Conservation (phyloP, 805 yeast genomes). For the Ogataea trehaloabstinens region DNA sequence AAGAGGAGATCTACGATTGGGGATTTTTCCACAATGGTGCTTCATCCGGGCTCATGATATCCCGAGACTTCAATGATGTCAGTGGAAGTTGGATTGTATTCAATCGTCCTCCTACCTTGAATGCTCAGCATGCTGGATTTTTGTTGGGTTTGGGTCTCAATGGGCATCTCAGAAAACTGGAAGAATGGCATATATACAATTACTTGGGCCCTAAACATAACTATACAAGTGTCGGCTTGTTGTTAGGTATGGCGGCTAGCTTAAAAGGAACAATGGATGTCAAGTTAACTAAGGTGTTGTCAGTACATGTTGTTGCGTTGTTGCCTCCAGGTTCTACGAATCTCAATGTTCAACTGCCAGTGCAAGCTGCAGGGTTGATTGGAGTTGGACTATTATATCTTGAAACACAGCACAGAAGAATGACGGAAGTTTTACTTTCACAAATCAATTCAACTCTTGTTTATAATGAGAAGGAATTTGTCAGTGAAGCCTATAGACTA, state of each 20-base stretch:
- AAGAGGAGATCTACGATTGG: slow-evolving; percentile 61
- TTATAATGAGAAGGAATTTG: slow-evolving; percentile 53
- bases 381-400: slow-evolving; percentile 86
- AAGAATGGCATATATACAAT: slow-evolving; percentile 96
- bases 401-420: slow-evolving; percentile 76
- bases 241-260: slow-evolving; percentile 93
- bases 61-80: slow-evolving; percentile 64
- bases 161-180: slow-evolving; percentile 79
- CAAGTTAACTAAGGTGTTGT: slow-evolving; percentile 82
- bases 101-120: slow-evolving; percentile 67
- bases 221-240: slow-evolving; percentile 78
- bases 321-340: slow-evolving; percentile 90
- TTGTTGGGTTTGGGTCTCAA: slow-evolving; percentile 87
- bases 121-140: slow-evolving; percentile 92
- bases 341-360: slow-evolving; percentile 74
- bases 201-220: slow-evolving; percentile 87
- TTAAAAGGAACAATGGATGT: slow-evolving; percentile 77
- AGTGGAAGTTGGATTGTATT: slow-evolving; percentile 91
- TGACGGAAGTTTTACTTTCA: slow-evolving; percentile 74
- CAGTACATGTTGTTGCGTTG: slow-evolving; percentile 90
- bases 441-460: slow-evolving; percentile 59
- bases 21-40: slow-evolving; percentile 92
- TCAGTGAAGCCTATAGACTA: slow-evolving; percentile 76
- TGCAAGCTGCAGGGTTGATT: slow-evolving; percentile 87
- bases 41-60: slow-evolving; percentile 74